Conservation (phyloP, 331 rosid genomes). For the Malus hybrid region DNA sequence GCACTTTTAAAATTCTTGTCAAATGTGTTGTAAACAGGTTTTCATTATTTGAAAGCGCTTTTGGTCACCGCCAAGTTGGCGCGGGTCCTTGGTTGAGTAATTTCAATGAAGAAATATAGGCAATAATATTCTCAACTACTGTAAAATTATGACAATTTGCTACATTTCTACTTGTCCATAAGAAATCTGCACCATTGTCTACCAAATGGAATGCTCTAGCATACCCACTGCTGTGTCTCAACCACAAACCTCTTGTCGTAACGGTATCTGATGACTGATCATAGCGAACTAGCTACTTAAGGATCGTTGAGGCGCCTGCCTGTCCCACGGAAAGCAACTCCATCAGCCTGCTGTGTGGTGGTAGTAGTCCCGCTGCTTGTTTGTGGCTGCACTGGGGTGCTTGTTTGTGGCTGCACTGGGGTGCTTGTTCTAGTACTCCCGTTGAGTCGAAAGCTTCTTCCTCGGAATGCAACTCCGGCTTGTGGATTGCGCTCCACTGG, state of each 20-base stretch:
- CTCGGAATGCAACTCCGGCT: slow-evolving; percentile 45
- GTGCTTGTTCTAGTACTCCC: slow-evolving; percentile 24
- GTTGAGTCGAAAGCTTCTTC: slow-evolving; percentile 58
- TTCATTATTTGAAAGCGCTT: background rate
- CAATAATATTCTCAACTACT: no score
- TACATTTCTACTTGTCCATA: no score
- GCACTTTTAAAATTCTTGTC: background rate
- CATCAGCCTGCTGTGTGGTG: background rate
- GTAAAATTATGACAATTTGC: no score
- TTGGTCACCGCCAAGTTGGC: background rate
- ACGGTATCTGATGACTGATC: background rate
- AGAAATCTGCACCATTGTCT: background rate
- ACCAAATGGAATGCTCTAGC: background rate
- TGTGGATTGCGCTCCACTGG: slow-evolving; percentile 59
- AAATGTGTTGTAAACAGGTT: no score
- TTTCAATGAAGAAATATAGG: background rate
- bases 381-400: background rate
- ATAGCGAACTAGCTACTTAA: background rate
- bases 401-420: background rate
- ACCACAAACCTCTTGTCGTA: background rate
- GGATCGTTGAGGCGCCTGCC: slow-evolving; percentile 30
- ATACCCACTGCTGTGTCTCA: background rate
- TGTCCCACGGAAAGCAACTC: slow-evolving; percentile 49
- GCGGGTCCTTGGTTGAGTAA: no score
- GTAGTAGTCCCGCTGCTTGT: background rate